These are phyloP conservation scores for Phycomyces blakesleeanus DNA, from an alignment of 192 early-diverging fungal species.

Conservation along the genomic window DNA sequence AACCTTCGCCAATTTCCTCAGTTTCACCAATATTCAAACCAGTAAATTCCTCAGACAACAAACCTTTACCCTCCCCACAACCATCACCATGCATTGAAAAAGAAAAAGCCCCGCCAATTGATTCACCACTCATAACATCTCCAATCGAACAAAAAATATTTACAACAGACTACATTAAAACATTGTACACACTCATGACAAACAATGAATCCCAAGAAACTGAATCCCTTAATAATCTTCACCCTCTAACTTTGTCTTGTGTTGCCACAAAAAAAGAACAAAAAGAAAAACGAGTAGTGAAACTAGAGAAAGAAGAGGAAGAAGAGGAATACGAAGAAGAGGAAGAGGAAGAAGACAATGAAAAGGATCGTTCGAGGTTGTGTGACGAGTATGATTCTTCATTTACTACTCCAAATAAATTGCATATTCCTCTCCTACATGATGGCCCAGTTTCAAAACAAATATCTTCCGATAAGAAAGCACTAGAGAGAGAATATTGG, in stretches of 20 bases:
- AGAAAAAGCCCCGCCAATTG: neutral
- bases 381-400: neutral
- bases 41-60: neutral
- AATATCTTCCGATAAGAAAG: neutral
- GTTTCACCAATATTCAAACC: neutral
- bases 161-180: no score
- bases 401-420: neutral
- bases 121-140: neutral
- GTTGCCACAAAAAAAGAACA: no score
- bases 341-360: neutral
- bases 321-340: no score
- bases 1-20: neutral
- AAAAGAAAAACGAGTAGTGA: no score
- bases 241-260: no score
- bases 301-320: no score
- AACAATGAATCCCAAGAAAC: no score
- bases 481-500: slow-evolving; percentile 20
- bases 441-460: neutral
- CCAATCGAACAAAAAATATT: no score
- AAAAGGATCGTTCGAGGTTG: neutral
- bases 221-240: no score
- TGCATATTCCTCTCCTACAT: neutral
- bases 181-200: no score
- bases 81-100: neutral
- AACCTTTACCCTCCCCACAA: neutral